These are phyloP conservation scores for Suillus hirtellus DNA, from an alignment of 768 basidiomycete species.

Conservation along the genomic window DNA sequence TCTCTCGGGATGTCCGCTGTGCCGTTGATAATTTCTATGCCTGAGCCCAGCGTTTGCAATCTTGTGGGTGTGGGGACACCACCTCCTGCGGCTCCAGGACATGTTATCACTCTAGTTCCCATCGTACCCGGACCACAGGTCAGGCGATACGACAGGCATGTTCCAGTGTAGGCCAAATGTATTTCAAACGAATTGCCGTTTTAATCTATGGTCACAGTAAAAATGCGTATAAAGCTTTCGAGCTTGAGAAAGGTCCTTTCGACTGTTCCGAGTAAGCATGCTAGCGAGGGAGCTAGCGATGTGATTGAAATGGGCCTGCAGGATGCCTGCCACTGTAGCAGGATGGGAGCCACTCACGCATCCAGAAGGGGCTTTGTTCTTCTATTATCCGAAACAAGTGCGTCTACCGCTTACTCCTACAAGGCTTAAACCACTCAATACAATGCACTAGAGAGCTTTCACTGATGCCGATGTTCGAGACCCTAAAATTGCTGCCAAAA, in stretches of 20 bases:
- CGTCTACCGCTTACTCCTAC: not conserved
- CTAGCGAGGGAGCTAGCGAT: not conserved
- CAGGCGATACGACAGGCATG: not conserved
- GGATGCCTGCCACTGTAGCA: not conserved
- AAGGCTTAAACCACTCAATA: not conserved
- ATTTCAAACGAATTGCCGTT: not conserved
- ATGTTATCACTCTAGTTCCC: not conserved
- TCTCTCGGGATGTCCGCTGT: not conserved
- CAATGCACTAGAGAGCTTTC: not conserved
- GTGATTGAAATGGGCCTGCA: not conserved
- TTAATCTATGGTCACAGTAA: not conserved
- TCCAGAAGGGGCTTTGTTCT: constrained; percentile 1
- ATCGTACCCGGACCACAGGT: not conserved
- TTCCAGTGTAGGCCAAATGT: not conserved
- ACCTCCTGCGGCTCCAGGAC: not conserved
- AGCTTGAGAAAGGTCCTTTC: not conserved
- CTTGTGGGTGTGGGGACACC: not conserved
- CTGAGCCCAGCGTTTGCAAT: not conserved
- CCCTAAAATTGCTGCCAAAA: not conserved
- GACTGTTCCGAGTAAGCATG: not conserved
- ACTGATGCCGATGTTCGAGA: constrained; percentile 3
- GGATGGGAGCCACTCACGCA: constrained; percentile 1
- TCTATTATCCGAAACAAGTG: not conserved
- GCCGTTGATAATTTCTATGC: not conserved
- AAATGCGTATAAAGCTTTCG: not conserved